Base-by-base conservation (phyloP, 805 yeast species). In the Metschnikowia sp. region DNA sequence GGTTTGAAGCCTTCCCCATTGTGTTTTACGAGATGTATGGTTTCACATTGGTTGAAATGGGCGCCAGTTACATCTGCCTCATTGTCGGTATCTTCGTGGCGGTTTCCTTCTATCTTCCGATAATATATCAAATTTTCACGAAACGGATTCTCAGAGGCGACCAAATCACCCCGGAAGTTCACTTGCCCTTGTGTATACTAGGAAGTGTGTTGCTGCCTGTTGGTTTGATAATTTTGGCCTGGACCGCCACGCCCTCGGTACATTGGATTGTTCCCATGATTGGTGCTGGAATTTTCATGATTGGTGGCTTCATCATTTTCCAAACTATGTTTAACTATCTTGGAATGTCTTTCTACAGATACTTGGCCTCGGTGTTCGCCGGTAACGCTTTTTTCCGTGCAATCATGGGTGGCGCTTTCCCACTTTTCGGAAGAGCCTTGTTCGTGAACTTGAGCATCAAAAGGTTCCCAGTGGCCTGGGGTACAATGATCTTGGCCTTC, bases 1-100 rank as follows among this genome's bases (percentile, higher is more conserved):
- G 53, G 53, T 50, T 52, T 40, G 53, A 52, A 43, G 56, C 52
- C 2, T 52, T 52, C 48, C 56, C 56, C 13, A 47, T 52, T 22
- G 50, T 52, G 11, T 52, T 47, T 29, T 19, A 13, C 32, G 50
- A 50, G 30, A 37, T 43, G 40, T 43, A 52, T 32, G 35, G 42
- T 31, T 50, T 52, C 39, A 44, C 56, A 5, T 30, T 50, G 40
- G 45, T 49, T 10, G 46, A 42, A 12, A 37, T 42, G 48, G 56
- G 56, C 35, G 48, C 47, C 5, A 42, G 50, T 13, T 52, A 42
- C 30, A 28, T 41, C 5, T 36, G 47, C 13, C 42, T 52, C 13
- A 44, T 45, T 29, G 40, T 52, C 8, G 56, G 56, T 7, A 36
- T 47, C 10, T 30, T 45, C 9, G 35, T 43, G 18, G 56, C 52